phyloP scores from a whole-genome alignment of 1,284 basidiomycete species.

The Microbotryum scabiosae region DNA sequence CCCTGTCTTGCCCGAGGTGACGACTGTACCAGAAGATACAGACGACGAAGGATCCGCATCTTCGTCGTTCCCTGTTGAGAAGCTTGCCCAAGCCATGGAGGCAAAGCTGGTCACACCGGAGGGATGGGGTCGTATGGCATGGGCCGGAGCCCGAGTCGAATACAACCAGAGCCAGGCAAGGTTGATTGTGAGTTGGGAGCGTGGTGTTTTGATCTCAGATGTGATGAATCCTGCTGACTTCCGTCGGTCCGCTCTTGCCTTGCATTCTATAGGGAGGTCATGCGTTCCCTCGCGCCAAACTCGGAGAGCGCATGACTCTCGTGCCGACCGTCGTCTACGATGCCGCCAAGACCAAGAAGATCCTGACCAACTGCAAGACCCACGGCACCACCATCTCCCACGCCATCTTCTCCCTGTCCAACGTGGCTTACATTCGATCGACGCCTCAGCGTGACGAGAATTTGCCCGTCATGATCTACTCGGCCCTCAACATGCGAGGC shows the following conservation, averaged over 20 bases:
- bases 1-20: neutral
- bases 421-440: conserved; percentile 55
- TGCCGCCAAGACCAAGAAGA: conserved; percentile 46
- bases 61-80: neutral
- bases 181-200: conserved; percentile 38
- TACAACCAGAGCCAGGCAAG: conserved; percentile 50
- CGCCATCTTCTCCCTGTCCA: conserved; percentile 64
- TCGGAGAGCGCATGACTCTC: conserved; percentile 50
- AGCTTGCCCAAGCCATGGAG: conserved; percentile 19
- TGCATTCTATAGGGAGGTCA: conserved; percentile 49
- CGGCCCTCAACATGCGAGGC: conserved; percentile 63
- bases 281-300: conserved; percentile 48
- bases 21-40: neutral
- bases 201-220: neutral
- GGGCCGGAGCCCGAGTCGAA: conserved; percentile 49
- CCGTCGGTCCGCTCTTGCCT: neutral
- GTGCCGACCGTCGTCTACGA: conserved; percentile 57
- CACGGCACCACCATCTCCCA: conserved; percentile 64
- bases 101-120: conserved; percentile 3
- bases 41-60: neutral
- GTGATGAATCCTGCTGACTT: neutral
- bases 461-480: conserved; percentile 65
- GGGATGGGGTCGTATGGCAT: conserved; percentile 12
- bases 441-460: conserved; percentile 37
- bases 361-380: conserved; percentile 55